Evolutionary conservation across 2,329 filamentous ascomycete genomes (phyloP), one percentile per base, ranked within the genome.

Genomic region (Beauveria sp.): DNA sequence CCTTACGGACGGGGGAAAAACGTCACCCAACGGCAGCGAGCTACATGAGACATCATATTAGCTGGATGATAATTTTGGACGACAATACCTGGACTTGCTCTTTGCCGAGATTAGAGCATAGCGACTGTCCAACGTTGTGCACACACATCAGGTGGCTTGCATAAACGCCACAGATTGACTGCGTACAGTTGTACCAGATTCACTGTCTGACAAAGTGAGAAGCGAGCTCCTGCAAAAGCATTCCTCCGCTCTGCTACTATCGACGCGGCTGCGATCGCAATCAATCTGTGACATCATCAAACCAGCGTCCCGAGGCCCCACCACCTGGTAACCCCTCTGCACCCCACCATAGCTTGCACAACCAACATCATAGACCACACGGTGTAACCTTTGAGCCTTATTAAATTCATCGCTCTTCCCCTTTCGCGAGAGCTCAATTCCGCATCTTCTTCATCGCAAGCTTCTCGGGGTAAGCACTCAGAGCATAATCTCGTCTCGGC

Each of bases 261-360:
- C 24, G 4, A 31, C 22, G 26, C 12, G 22, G 42, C 43, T 42
- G 54, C 42, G 42, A 57, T 57, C 54, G 42, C 26, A 18, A 42
- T 22, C 20, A 20, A 45, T 26, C 18, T 31, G 57, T 60, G 57
- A 60, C 57, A 60, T 60, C 57, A 59, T 43, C 16, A 31, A 31
- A n/a, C 18, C 43, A 46, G 6, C 20, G n/a, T 60, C 57, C 48
- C 26, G 38, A 45, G 40, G 57, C 57, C 48, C 49, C 49, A 24
- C 57, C 48, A 51, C 18, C 56, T 45, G 46, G 24, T 8, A 34
- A 60, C 57, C 57, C 57, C 57, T 52, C 48, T 24, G 18, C n/a
- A 60, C 57, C 57, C 57, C 57, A 52, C 57, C 57, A 60, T 60
- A 52, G 57, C 48, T 60, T 28, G 24, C n/a, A 12, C 22, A 26